Percentiles rank a stretch among this genome's conserved stretches.
Evolutionary conservation across 208 protist genomes (phyloP).

Genomic region (Wallacemonas sp.): DNA sequence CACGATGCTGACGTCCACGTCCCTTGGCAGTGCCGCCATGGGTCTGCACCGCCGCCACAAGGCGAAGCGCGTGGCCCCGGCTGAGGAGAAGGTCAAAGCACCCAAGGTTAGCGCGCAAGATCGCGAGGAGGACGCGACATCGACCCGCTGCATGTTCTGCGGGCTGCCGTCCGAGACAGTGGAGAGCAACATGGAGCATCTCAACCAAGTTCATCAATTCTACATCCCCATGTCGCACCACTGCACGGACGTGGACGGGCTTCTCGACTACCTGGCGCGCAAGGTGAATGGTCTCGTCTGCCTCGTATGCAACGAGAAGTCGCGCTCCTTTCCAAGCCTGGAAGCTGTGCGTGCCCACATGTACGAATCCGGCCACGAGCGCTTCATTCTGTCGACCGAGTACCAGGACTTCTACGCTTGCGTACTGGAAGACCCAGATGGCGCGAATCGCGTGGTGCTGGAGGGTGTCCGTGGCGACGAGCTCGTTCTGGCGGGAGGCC

Average conservation of each 20-base stretch:
- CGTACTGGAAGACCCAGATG: constrained; percentile 58
- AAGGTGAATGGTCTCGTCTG: constrained; percentile 90
- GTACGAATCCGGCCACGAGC: constrained; percentile 78
- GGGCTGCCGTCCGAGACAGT: constrained; percentile 47
- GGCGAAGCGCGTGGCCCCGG: constrained; percentile 43
- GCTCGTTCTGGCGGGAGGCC: constrained; percentile 28
- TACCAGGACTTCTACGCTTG: constrained; percentile 86
- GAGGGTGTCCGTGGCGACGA: constrained; percentile 46
- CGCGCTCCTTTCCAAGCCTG: constrained; percentile 64
- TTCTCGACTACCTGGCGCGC: constrained; percentile 79
- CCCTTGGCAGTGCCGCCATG: constrained; percentile 85
- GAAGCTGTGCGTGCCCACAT: constrained; percentile 85
- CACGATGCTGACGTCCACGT: constrained; percentile 80
- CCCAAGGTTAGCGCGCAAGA: constrained; percentile 64
- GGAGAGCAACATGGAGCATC: constrained; percentile 65
- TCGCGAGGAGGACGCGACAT: constrained; percentile 77
- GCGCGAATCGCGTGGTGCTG: constrained; percentile 36
- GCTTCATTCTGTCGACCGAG: constrained; percentile 73
- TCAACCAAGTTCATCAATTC: constrained; percentile 68
- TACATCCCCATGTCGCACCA: constrained; percentile 65
- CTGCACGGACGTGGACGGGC: constrained; percentile 59
- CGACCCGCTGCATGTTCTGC: constrained; percentile 85
- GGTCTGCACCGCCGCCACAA: constrained; percentile 88
- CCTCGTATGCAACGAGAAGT: constrained; percentile 87
- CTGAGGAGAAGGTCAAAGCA: constrained; percentile 13